phyloP scores from a whole-genome alignment of 1,284 basidiomycete species.

The Pulchroboletus neoregius region DNA sequence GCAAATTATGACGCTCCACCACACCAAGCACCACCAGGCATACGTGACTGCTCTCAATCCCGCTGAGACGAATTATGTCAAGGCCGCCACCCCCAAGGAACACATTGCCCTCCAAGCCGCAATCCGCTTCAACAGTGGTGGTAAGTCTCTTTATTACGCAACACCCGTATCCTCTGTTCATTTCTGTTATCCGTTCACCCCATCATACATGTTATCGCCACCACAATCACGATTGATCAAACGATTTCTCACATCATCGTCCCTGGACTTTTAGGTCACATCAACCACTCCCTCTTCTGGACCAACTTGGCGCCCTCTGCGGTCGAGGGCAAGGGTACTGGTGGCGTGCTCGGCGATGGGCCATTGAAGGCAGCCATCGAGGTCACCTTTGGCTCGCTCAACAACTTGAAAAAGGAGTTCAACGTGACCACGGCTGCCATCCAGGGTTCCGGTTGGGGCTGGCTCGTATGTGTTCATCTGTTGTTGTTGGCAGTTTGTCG shows the following conservation, averaged over 20 bases:
- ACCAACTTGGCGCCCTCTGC: conserved; percentile 73
- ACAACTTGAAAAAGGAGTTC: conserved; percentile 65
- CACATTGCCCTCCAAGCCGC: conserved; percentile 74
- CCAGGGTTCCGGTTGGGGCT: conserved; percentile 92
- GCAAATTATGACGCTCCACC: conserved; percentile 84
- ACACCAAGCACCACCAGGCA: conserved; percentile 84
- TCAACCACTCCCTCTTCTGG: conserved; percentile 95
- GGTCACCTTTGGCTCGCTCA: conserved; percentile 65
- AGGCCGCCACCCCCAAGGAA: conserved; percentile 64
- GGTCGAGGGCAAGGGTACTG: conserved; percentile 45
- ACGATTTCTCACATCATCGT: too few relatives aligned
- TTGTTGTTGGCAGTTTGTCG: too few relatives aligned
- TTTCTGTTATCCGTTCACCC: too few relatives aligned
- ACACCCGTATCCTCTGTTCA: too few relatives aligned
- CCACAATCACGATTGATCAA: conserved; percentile 8
- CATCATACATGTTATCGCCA: conserved; percentile 18
- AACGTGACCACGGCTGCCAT: conserved; percentile 77
- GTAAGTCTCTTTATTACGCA: conserved; percentile 33
- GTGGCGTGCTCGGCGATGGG: conserved; percentile 62
- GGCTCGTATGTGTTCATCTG: conserved; percentile 72
- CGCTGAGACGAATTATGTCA: conserved; percentile 70
- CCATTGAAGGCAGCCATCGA: conserved; percentile 68
- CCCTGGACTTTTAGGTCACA: conserved; percentile 59
- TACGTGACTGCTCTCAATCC: conserved; percentile 74
- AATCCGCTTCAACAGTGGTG: conserved; percentile 71